Percentiles rank a stretch among this genome's conserved stretches.
Evolutionary conservation across 148 eudicot species (phyloP).

Genomic region (Fallopia convolvulus): DNA sequence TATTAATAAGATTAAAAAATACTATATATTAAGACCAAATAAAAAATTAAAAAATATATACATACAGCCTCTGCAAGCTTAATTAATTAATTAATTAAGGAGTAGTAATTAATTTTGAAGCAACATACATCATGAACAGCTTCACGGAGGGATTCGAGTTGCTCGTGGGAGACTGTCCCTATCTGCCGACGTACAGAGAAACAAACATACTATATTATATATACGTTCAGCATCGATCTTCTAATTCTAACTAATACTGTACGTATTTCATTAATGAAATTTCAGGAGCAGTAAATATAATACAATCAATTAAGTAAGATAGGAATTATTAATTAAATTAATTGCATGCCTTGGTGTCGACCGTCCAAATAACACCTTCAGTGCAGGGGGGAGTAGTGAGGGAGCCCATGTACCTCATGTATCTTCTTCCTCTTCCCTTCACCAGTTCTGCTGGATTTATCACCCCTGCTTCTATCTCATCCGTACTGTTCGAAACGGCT

Average conservation of each 20-base stretch:
- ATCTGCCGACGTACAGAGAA: slow-evolving; percentile 19
- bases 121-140: slow-evolving; percentile 61
- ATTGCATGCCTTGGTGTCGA: slow-evolving; percentile 33
- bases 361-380: slow-evolving; percentile 69
- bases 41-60: no score
- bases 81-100: not conserved
- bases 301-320: no score
- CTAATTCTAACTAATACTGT: no score
- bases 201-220: not conserved
- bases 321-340: no score
- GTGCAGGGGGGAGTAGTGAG: slow-evolving; percentile 82
- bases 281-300: no score
- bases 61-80: not conserved
- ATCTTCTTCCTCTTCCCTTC: slow-evolving; percentile 17
- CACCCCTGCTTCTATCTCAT: slow-evolving; percentile 24
- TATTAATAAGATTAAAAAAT: not conserved
- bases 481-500: slow-evolving; percentile 18
- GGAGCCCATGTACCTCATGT: slow-evolving; percentile 58
- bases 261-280: not conserved
- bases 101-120: not conserved
- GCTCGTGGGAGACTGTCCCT: slow-evolving; percentile 41
- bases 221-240: no score
- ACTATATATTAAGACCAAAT: not conserved
- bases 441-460: slow-evolving; percentile 40
- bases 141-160: slow-evolving; percentile 39